Conservation (phyloP, 495 filamentous ascomycete genomes). For the Xylaria telfairii region DNA sequence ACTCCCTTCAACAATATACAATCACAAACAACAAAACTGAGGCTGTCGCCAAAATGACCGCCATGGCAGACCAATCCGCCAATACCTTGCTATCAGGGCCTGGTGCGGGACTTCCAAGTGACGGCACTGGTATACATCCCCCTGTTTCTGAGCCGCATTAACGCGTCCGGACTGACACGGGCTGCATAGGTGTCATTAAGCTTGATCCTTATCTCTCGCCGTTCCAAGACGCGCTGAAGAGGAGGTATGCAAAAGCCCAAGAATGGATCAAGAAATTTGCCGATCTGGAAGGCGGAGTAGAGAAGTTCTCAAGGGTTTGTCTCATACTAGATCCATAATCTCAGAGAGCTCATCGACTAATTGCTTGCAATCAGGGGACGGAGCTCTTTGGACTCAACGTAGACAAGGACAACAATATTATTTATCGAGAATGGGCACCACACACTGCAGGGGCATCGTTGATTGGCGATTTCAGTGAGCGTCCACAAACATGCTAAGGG, state of each 20-base stretch:
- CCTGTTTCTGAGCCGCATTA: neutral
- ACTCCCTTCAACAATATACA: neutral
- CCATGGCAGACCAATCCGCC: constrained; percentile 46
- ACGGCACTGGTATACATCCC: constrained; percentile 52
- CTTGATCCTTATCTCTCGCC: constrained; percentile 92
- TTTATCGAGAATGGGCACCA: constrained; percentile 96
- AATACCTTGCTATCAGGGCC: constrained; percentile 45
- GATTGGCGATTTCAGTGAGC: constrained; percentile 92
- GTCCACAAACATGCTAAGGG: constrained; percentile 3
- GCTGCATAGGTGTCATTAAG: constrained; percentile 72
- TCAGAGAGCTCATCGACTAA: constrained; percentile 20
- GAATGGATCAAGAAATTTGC: constrained; percentile 86
- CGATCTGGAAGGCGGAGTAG: constrained; percentile 83
- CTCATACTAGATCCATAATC: neutral
- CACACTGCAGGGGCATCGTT: constrained; percentile 82
- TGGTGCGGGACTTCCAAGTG: constrained; percentile 47
- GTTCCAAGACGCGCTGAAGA: constrained; percentile 77
- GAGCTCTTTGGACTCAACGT: constrained; percentile 86
- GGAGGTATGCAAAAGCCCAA: constrained; percentile 80
- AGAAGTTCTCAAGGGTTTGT: constrained; percentile 86
- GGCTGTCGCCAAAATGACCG: constrained; percentile 40
- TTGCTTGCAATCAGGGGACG: constrained; percentile 63
- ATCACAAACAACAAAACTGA: neutral
- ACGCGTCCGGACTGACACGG: constrained; percentile 30
- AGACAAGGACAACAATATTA: constrained; percentile 79